A percentile compares a stretch with the other conserved stretches of the same genome.
Conservation (phyloP, 371 early-diverging fungal genomes). For the Coemansia sp. region DNA sequence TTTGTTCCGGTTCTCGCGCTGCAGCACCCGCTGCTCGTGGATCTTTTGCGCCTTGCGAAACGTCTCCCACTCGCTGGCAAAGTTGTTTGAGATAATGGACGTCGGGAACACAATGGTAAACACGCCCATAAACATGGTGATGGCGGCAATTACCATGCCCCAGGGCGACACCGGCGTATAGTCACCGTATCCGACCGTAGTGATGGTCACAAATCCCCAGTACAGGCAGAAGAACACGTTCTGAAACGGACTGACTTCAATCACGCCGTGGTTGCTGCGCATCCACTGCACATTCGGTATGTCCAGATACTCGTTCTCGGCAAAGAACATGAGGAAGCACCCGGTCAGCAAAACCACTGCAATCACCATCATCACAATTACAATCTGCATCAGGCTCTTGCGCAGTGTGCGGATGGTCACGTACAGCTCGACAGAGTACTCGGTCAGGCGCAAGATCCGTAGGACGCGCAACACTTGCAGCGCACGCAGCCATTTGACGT, state of each 20-base stretch:
- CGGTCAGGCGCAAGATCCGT: slow-evolving; percentile 37
- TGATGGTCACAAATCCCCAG: slow-evolving; percentile 81
- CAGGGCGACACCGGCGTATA: slow-evolving; percentile 80
- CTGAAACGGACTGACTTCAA: slow-evolving; percentile 53
- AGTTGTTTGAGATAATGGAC: slow-evolving; percentile 82
- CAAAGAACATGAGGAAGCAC: slow-evolving; percentile 50
- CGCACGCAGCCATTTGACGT: slow-evolving; percentile 44
- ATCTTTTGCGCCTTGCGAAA: slow-evolving; percentile 41
- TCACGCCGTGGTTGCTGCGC: slow-evolving; percentile 37
- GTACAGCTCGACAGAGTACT: slow-evolving; percentile 47
- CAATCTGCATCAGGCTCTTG: slow-evolving; percentile 48
- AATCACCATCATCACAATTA: slow-evolving; percentile 47
- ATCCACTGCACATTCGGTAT: slow-evolving; percentile 36
- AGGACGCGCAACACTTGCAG: slow-evolving; percentile 38
- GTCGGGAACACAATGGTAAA: slow-evolving; percentile 82
- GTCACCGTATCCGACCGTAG: slow-evolving; percentile 85
- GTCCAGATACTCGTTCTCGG: slow-evolving; percentile 49
- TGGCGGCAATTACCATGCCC: slow-evolving; percentile 79
- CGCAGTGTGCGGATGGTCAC: slow-evolving; percentile 47
- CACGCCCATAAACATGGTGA: slow-evolving; percentile 83
- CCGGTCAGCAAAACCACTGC: slow-evolving; percentile 42
- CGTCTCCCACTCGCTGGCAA: slow-evolving; percentile 54
- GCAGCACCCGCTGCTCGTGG: slow-evolving; percentile 31
- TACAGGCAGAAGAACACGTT: slow-evolving; percentile 62
- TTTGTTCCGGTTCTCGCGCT: slow-evolving; percentile 16